Base-by-base conservation (phyloP, 1,284 basidiomycete species). In the Cutaneotrichosporon dermatis region DNA sequence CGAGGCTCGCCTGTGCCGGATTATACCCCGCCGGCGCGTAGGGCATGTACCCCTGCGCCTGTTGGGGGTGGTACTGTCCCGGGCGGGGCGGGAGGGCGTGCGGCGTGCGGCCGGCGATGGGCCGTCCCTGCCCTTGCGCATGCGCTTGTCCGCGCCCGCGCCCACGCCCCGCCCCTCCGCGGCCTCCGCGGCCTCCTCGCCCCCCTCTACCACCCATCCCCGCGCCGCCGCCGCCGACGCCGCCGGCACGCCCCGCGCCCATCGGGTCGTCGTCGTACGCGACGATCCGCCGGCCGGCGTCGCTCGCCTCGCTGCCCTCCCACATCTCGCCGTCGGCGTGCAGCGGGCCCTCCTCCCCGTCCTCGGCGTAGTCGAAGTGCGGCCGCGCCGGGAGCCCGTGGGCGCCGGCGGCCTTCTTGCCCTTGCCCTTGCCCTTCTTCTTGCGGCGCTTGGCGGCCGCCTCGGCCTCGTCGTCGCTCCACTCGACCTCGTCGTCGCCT, bases 401-500 rank as follows among this genome's bases (percentile, higher is more conserved):
- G n/a, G 48, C 51, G 34, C 48, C 40, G 54, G 56, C 41, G 16
- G 44, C 41, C 15, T 58, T 45, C n/a, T 36, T 41, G 49, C 36
- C 52, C 53, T 51, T 57, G 35, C 54, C 51, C 53, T 58, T 61
- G 16, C 54, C 45, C 55, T 50, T 55, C 34, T 61, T 60, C 62
- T 80, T 81, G 3, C 69, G 58, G 34, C 74, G 66, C 68, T 79
- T 80, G 37, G 81, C 80, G 50, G 77, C 79, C 5, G 77, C 77
- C 64, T 84, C 83, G 13, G 76, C 76, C 69, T 84, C 83, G 60
- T 84, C 83, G 64, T 84, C 83, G 35, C 75, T 78, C 74, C 81
- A 84, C 64, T 84, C 83, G 55, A 79, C 72, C 69, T 84, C 83
- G 46, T 80, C 79, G 51, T 80, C 82, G 8, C 71, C 79, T 0